phyloP scores from a whole-genome alignment of 1,284 basidiomycete species.

The Malassezia japonica region DNA sequence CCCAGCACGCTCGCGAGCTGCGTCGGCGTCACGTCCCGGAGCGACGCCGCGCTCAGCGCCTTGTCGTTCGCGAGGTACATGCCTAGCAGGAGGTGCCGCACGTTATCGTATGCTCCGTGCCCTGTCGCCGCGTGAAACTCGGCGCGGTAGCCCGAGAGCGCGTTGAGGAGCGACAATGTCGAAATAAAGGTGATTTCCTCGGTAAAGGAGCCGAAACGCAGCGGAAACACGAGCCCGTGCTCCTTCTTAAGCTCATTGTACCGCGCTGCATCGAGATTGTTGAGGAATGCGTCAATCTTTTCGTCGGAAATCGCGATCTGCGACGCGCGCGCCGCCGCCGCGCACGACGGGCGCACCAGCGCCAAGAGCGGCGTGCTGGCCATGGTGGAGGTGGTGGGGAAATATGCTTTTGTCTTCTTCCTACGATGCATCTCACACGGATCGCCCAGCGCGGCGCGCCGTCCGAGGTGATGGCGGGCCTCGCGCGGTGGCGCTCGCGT shows the following conservation, averaged over 20 bases:
- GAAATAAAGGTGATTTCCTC: slow-evolving; percentile 39
- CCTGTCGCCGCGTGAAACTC: slow-evolving; percentile 32
- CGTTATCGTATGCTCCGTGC: slow-evolving; percentile 32
- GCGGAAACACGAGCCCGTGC: slow-evolving; percentile 36
- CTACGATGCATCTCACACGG: slow-evolving; percentile 12
- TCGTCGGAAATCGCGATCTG: slow-evolving; percentile 12
- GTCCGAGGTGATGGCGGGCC: slow-evolving; percentile 3
- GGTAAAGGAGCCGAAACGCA: slow-evolving; percentile 23
- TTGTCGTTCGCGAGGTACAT: slow-evolving; percentile 29
- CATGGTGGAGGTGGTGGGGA: slow-evolving; percentile 11
- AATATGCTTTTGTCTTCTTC: slow-evolving; percentile 1
- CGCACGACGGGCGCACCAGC: slow-evolving; percentile 17
- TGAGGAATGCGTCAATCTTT: slow-evolving; percentile 26
- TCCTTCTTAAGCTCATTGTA: slow-evolving; percentile 20
- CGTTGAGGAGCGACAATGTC: slow-evolving; percentile 37
- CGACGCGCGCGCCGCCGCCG: neutral
- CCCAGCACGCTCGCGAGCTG: slow-evolving; percentile 27
- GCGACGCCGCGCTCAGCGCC: slow-evolving; percentile 20
- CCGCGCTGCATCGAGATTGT: slow-evolving; percentile 2
- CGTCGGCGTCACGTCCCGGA: slow-evolving; percentile 17
- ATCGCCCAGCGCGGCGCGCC: slow-evolving; percentile 7
- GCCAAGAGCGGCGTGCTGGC: slow-evolving; percentile 9
- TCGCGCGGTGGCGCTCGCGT: slow-evolving; percentile 1
- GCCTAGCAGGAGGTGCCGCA: slow-evolving; percentile 29
- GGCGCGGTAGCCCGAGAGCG: slow-evolving; percentile 31